Conservation (phyloP, 345 rosid species). For the Eutrema japonicum region DNA sequence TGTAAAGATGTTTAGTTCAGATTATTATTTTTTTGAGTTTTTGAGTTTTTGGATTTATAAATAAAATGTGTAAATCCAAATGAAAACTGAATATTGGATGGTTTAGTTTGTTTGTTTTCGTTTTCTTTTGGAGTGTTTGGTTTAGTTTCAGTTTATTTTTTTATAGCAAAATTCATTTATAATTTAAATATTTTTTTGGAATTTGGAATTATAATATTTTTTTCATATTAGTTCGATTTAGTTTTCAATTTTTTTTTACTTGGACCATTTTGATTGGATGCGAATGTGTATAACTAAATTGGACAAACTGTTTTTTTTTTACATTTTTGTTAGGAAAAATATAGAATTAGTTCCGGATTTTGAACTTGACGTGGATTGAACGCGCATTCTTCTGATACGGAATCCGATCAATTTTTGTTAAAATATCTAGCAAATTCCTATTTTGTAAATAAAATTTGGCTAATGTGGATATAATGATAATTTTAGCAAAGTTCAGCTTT, state of each 20-base stretch:
- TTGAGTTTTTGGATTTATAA: not conserved
- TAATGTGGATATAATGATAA: constrained; percentile 9
- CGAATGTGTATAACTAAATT: not conserved
- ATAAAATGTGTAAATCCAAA: not conserved
- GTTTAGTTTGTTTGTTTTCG: too few relatives aligned
- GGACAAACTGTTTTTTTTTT: not conserved
- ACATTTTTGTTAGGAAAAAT: not conserved
- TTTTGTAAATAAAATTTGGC: not conserved
- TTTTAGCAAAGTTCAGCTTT: not conserved
- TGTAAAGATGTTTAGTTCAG: not conserved
- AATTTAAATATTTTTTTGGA: not conserved
- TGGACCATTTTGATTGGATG: not conserved
- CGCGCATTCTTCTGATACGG: not conserved
- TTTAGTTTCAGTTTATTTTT: not conserved
- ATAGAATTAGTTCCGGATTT: not conserved
- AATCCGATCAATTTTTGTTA: not conserved
- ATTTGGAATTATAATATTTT: too few relatives aligned
- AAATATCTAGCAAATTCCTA: not conserved
- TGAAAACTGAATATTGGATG: not conserved
- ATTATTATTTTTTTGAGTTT: too few relatives aligned
- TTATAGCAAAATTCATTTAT: not conserved
- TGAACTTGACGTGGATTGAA: not conserved
- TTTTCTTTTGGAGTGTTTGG: not conserved
- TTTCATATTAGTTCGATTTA: not conserved
- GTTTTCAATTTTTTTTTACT: not conserved